Percentiles rank a stretch among this genome's conserved stretches.
Conservation (phyloP, 108 stramenopile genomes). For the Cylindrotheca fusiformis region DNA sequence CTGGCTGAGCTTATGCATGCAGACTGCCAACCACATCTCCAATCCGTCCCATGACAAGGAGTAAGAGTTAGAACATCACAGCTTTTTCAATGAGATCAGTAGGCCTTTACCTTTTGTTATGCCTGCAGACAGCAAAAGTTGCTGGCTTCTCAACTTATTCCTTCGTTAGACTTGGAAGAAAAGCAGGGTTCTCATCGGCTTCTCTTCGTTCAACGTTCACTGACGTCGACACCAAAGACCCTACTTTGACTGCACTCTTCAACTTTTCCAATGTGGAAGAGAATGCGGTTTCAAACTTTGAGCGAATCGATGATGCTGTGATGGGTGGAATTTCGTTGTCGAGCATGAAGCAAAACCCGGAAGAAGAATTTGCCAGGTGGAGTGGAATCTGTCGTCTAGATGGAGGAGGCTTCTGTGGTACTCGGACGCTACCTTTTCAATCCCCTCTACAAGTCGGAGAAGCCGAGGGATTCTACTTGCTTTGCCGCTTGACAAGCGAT, state of each 20-base stretch:
- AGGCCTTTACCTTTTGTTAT: neutral
- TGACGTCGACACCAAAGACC: neutral
- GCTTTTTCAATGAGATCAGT: too few relatives aligned
- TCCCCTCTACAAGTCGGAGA: conserved; percentile 46
- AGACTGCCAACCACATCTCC: too few relatives aligned
- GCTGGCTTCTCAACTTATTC: neutral
- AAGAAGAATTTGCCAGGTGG: conserved; percentile 60
- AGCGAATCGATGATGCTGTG: conserved; percentile 80
- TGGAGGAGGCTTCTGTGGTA: conserved; percentile 80
- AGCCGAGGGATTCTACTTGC: conserved; percentile 57
- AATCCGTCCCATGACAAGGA: too few relatives aligned
- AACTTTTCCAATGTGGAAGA: conserved; percentile 16
- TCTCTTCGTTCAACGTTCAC: neutral
- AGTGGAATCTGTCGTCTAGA: conserved; percentile 68
- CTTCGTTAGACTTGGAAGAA: neutral
- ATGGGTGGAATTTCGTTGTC: conserved; percentile 76
- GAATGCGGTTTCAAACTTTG: conserved; percentile 51
- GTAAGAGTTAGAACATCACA: too few relatives aligned
- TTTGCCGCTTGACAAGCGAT: conserved; percentile 63
- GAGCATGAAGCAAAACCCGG: conserved; percentile 33
- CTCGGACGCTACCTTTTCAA: conserved; percentile 64
- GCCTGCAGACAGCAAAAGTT: neutral
- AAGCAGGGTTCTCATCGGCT: neutral
- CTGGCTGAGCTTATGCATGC: too few relatives aligned
- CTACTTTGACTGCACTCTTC: conserved; percentile 12